A percentile compares a stretch with the other conserved stretches of the same genome.
phyloP scores from a whole-genome alignment of 1,284 basidiomycete species.

The Cryptococcus sp. region DNA sequence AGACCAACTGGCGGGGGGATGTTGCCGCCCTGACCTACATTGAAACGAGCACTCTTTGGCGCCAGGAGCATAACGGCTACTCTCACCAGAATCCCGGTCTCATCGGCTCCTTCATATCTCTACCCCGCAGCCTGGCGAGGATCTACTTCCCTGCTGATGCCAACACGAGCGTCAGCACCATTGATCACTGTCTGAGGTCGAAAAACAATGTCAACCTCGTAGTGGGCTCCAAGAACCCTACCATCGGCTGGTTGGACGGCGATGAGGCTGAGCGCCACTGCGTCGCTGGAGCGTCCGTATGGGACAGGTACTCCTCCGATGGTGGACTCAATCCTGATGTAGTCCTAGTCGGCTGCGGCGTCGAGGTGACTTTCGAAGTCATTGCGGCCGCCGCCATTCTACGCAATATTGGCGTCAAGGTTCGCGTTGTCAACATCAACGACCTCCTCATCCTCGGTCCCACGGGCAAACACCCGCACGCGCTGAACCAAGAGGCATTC shows the following conservation, averaged over 20 bases:
- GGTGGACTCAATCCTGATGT: constrained; percentile 57
- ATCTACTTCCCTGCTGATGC: constrained; percentile 89
- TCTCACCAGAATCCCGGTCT: constrained; percentile 82
- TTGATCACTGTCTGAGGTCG: constrained; percentile 76
- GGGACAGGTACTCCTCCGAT: constrained; percentile 55
- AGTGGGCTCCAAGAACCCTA: constrained; percentile 77
- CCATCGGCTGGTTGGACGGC: constrained; percentile 43
- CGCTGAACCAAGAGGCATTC: constrained; percentile 66
- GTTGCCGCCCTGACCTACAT: constrained; percentile 79
- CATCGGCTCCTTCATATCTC: constrained; percentile 74
- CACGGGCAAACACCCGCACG: constrained; percentile 71
- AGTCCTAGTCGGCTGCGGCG: constrained; percentile 56
- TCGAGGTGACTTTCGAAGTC: constrained; percentile 56
- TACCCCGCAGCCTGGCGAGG: constrained; percentile 71
- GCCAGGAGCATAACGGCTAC: constrained; percentile 66
- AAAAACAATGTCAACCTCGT: constrained; percentile 68
- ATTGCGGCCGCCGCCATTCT: constrained; percentile 70
- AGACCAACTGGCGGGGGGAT: constrained; percentile 72
- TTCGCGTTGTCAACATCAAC: constrained; percentile 78
- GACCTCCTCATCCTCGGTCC: constrained; percentile 69
- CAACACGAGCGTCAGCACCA: constrained; percentile 73
- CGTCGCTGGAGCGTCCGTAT: constrained; percentile 63
- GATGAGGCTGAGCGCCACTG: constrained; percentile 64
- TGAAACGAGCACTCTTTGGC: constrained; percentile 71
- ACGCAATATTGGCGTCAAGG: constrained; percentile 65